Conservation (phyloP, 257 asterid genomes). For the Fraxinus excelsior region DNA sequence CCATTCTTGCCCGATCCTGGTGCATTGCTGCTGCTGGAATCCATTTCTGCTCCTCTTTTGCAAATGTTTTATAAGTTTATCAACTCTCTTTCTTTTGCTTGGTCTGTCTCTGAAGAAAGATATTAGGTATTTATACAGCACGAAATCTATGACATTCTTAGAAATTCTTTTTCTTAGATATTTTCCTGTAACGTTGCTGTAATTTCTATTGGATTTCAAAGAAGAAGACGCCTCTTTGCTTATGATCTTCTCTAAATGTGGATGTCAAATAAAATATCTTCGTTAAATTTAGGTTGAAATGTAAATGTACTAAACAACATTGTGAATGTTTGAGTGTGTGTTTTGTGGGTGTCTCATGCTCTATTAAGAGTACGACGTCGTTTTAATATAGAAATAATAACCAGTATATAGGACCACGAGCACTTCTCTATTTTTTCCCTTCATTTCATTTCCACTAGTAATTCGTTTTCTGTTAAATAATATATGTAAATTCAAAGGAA, state of each 20-base stretch:
- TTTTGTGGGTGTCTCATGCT: too few species aligned
- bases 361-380: too few species aligned
- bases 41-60: not conserved
- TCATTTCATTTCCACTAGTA: too few species aligned
- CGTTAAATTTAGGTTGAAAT: too few species aligned
- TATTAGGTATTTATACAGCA: not conserved
- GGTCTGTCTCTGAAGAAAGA: not conserved
- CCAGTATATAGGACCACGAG: too few species aligned
- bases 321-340: too few species aligned
- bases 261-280: too few species aligned
- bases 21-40: not conserved
- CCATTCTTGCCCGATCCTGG: not conserved
- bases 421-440: too few species aligned
- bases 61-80: not conserved
- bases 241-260: not conserved
- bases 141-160: not conserved
- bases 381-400: too few species aligned
- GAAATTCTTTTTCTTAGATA: not conserved
- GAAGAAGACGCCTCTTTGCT: not conserved
- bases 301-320: too few species aligned
- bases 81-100: not conserved
- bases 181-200: not conserved
- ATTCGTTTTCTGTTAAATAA: too few species aligned
- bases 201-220: not conserved
- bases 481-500: not conserved